Conservation (phyloP, 2,329 filamentous ascomycete species). For the Fusarium decemcellulare region DNA sequence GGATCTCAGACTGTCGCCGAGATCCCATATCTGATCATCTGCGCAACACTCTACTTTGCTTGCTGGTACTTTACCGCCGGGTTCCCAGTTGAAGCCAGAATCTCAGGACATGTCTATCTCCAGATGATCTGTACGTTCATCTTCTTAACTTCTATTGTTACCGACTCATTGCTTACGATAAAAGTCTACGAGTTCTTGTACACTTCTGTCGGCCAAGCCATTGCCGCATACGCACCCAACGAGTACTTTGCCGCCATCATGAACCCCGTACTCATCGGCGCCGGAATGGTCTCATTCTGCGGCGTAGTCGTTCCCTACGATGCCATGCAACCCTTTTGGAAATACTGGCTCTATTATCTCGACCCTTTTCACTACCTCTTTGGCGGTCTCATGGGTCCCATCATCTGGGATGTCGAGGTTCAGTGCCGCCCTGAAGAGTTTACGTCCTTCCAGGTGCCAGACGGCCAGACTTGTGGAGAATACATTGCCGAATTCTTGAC, state of each 20-base stretch:
- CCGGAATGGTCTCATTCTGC: conserved; percentile 41
- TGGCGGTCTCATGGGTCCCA: conserved; percentile 53
- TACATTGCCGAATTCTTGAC: conserved; percentile 37
- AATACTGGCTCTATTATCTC: conserved; percentile 57
- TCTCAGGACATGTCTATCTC: conserved; percentile 58
- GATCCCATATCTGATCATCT: conserved; percentile 56
- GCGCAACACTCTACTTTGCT: conserved; percentile 57
- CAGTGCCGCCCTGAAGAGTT: conserved; percentile 52
- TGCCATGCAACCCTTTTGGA: conserved; percentile 43
- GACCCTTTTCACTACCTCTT: conserved; percentile 60
- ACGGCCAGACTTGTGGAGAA: conserved; percentile 30
- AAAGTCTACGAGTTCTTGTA: conserved; percentile 58
- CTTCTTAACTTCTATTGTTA: background rate
- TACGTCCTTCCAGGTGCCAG: conserved; percentile 13
- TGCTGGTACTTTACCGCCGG: conserved; percentile 64
- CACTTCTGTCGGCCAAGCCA: conserved; percentile 34
- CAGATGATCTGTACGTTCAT: conserved; percentile 61
- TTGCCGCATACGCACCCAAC: conserved; percentile 17
- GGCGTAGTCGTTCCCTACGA: conserved; percentile 44
- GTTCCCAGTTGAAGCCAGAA: conserved; percentile 54
- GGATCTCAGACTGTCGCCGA: conserved; percentile 59
- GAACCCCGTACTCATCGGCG: conserved; percentile 9
- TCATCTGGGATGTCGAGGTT: conserved; percentile 57
- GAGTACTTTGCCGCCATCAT: conserved; percentile 7
- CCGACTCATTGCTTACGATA: conserved; percentile 35